Evolutionary conservation across 148 eudicot species (phyloP).

Genomic region (Silene uniflora): DNA sequence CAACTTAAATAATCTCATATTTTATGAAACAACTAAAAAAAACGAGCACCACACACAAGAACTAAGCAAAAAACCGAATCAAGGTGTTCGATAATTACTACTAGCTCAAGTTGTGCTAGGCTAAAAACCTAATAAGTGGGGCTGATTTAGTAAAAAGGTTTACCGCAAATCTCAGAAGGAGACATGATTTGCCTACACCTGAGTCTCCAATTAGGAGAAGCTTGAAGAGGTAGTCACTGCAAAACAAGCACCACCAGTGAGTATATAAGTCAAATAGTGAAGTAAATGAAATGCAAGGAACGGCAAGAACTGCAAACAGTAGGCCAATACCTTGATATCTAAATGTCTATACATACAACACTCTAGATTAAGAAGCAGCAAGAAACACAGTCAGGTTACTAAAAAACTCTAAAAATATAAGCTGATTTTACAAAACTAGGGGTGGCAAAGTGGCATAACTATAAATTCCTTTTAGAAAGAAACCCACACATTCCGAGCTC

Average conservation of each 20-base stretch:
- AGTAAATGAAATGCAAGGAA: too few species aligned
- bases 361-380: too few species aligned
- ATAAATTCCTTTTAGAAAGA: background rate
- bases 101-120: background rate
- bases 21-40: background rate
- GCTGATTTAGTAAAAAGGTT: background rate
- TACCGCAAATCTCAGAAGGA: conserved; percentile 39
- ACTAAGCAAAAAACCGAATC: background rate
- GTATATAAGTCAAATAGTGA: background rate
- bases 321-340: background rate
- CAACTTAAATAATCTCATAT: background rate
- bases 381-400: too few species aligned
- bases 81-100: background rate
- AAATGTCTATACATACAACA: too few species aligned
- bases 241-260: conserved; percentile 12
- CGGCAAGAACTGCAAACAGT: background rate
- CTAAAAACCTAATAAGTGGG: background rate
- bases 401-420: background rate
- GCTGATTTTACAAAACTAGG: too few species aligned
- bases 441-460: background rate
- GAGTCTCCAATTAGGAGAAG: conserved; percentile 43
- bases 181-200: conserved; percentile 42
- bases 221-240: conserved; percentile 39
- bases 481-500: background rate
- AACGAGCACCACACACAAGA: background rate